phyloP scores from a whole-genome alignment of 2,329 filamentous ascomycete genomes.

The Onygena corvina region DNA sequence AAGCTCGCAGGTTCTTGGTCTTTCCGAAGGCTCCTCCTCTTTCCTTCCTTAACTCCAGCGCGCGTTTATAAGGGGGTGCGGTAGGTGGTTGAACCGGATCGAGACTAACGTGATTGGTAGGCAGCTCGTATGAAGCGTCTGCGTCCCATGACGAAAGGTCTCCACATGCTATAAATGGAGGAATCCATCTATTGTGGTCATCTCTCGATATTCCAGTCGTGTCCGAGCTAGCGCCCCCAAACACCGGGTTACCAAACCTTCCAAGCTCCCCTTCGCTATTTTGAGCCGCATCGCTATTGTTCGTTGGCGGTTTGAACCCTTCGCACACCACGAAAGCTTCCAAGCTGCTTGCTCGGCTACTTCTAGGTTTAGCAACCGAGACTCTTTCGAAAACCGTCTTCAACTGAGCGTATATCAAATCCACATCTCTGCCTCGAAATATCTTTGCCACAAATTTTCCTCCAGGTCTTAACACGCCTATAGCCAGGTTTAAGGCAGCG shows the following conservation, averaged over 20 bases:
- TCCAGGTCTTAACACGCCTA: constrained; percentile 82
- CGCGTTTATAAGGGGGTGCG: constrained; percentile 85
- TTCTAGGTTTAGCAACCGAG: constrained; percentile 83
- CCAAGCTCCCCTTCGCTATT: constrained; percentile 17
- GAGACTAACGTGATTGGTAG: constrained; percentile 71
- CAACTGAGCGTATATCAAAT: constrained; percentile 84
- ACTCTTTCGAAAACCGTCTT: constrained; percentile 83
- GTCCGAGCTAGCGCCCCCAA: constrained; percentile 32
- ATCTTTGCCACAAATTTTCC: constrained; percentile 98
- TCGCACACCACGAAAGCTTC: constrained; percentile 95
- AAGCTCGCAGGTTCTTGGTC: constrained; percentile 41
- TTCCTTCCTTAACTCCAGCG: constrained; percentile 68
- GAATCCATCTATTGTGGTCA: constrained; percentile 62
- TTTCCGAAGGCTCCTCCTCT: constrained; percentile 68
- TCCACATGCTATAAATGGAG: constrained; percentile 92
- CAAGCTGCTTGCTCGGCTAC: constrained; percentile 87
- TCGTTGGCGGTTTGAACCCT: constrained; percentile 61
- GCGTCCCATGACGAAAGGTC: constrained; percentile 91
- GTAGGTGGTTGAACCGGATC: constrained; percentile 93
- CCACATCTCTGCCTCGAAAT: constrained; percentile 89
- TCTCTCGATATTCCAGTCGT: constrained; percentile 33
- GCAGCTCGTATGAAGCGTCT: constrained; percentile 84
- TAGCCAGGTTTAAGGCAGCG: constrained; percentile 80
- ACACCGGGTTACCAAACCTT: constrained; percentile 29
- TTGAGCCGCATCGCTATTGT: neutral